Evolutionary conservation across 331 rosid species (phyloP).

Genomic region (Acacia pycnantha): DNA sequence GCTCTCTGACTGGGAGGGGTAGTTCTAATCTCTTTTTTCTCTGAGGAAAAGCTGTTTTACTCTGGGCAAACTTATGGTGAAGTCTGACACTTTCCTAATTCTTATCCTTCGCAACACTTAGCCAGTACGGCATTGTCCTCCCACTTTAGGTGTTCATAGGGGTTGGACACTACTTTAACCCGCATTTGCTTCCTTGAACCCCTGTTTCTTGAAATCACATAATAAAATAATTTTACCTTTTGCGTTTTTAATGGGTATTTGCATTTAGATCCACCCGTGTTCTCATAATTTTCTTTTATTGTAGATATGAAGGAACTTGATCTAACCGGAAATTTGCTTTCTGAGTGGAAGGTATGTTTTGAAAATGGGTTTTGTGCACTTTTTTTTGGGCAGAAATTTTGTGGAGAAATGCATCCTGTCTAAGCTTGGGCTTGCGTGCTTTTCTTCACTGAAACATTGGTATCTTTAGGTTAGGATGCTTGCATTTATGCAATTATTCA

Average conservation of each 20-base stretch:
- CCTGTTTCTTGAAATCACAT: background rate
- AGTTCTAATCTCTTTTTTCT: background rate
- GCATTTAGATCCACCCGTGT: background rate
- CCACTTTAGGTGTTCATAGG: background rate
- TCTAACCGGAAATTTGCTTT: constrained; percentile 89
- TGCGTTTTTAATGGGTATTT: background rate
- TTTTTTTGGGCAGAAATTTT: background rate
- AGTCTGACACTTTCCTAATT: background rate
- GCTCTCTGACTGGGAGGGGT: background rate
- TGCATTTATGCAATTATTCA: constrained; percentile 1
- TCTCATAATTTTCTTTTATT: constrained; percentile 27
- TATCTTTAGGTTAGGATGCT: constrained; percentile 1
- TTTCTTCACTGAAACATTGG: background rate
- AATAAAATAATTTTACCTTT: background rate
- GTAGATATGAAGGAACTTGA: constrained; percentile 84
- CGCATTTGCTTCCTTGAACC: background rate
- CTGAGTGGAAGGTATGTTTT: constrained; percentile 79
- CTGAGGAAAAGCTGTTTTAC: background rate
- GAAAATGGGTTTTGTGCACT: constrained; percentile 23
- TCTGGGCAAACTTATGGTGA: background rate
- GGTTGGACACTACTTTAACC: background rate
- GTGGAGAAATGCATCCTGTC: background rate
- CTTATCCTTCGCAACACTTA: background rate
- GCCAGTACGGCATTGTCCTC: background rate
- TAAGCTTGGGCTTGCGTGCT: constrained; percentile 8